These are phyloP conservation scores for Eremomyces bilateralis DNA, from an alignment of 495 filamentous ascomycete genomes.

Conservation along the genomic window DNA sequence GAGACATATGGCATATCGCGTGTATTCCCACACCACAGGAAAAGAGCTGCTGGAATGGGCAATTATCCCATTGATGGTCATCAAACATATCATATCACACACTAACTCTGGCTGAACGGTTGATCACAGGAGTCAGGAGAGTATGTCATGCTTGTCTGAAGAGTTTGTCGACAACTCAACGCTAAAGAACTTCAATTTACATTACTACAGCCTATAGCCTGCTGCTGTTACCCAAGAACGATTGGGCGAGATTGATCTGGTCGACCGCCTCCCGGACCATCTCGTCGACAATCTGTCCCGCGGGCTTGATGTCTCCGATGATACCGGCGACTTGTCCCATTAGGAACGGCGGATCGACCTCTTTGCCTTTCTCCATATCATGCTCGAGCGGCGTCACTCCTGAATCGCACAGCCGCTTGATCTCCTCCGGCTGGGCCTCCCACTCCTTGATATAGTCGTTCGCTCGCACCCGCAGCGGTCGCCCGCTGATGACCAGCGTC, in stretches of 20 bases:
- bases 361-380: slow-evolving; percentile 55
- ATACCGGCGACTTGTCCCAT: slow-evolving; percentile 86
- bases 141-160: too few relatives aligned
- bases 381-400: slow-evolving; percentile 60
- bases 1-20: too few relatives aligned
- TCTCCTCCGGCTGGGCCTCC: slow-evolving; percentile 50
- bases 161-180: too few relatives aligned
- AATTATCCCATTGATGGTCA: too few relatives aligned
- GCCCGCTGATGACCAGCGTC: slow-evolving; percentile 57
- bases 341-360: slow-evolving; percentile 63
- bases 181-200: too few relatives aligned
- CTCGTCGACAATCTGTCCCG: slow-evolving; percentile 56
- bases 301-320: slow-evolving; percentile 54
- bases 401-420: slow-evolving; percentile 44
- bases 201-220: too few relatives aligned
- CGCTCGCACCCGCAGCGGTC: slow-evolving; percentile 56
- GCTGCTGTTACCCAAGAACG: slow-evolving; percentile 24
- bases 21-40: too few relatives aligned
- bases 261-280: slow-evolving; percentile 67
- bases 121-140: too few relatives aligned
- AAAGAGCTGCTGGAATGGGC: too few relatives aligned
- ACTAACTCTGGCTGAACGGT: too few relatives aligned
- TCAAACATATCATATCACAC: too few relatives aligned
- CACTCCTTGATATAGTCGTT: slow-evolving; percentile 67
- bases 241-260: slow-evolving; percentile 34